Evolutionary conservation across 495 filamentous ascomycete genomes (phyloP).

Genomic region (Trichoderma erinaceum): DNA sequence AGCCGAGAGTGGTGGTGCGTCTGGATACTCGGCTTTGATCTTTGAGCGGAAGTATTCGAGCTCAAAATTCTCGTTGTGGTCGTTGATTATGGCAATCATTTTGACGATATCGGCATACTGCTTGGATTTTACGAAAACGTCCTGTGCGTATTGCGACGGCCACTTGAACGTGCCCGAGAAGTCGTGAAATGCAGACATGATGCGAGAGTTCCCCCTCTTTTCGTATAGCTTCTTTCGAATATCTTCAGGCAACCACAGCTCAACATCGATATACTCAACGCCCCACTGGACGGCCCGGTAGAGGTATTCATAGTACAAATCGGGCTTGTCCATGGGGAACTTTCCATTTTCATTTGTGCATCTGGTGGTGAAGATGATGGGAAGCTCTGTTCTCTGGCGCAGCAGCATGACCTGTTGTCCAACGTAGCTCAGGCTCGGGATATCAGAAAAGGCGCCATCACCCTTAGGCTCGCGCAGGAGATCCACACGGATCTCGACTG

Average conservation of each 20-base stretch:
- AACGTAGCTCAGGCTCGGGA: slow-evolving; percentile 76
- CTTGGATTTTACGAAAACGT: slow-evolving; percentile 60
- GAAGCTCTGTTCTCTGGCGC: slow-evolving; percentile 73
- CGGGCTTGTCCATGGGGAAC: slow-evolving; percentile 74
- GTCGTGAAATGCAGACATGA: slow-evolving; percentile 84
- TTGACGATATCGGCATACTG: slow-evolving; percentile 79
- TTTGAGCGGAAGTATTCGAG: slow-evolving; percentile 80
- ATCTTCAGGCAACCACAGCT: slow-evolving; percentile 74
- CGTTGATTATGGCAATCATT: slow-evolving; percentile 76
- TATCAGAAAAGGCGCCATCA: slow-evolving; percentile 48
- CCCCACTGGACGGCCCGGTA: slow-evolving; percentile 78
- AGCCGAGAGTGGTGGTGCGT: slow-evolving; percentile 64
- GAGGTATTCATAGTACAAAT: slow-evolving; percentile 68
- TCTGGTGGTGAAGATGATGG: slow-evolving; percentile 79
- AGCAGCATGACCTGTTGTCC: slow-evolving; percentile 79
- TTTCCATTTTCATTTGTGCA: slow-evolving; percentile 74
- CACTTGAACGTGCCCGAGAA: slow-evolving; percentile 78
- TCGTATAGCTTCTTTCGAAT: slow-evolving; percentile 61
- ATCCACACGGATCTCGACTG: slow-evolving; percentile 76
- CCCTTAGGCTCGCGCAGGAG: slow-evolving; percentile 65
- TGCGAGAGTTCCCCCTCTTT: slow-evolving; percentile 65
- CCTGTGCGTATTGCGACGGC: slow-evolving; percentile 62
- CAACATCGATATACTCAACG: slow-evolving; percentile 81
- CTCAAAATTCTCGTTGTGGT: slow-evolving; percentile 77
- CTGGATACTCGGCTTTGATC: slow-evolving; percentile 57